These are phyloP conservation scores for Aspergillus wentii DNA, from an alignment of 495 filamentous ascomycete genomes.

Conservation along the genomic window DNA sequence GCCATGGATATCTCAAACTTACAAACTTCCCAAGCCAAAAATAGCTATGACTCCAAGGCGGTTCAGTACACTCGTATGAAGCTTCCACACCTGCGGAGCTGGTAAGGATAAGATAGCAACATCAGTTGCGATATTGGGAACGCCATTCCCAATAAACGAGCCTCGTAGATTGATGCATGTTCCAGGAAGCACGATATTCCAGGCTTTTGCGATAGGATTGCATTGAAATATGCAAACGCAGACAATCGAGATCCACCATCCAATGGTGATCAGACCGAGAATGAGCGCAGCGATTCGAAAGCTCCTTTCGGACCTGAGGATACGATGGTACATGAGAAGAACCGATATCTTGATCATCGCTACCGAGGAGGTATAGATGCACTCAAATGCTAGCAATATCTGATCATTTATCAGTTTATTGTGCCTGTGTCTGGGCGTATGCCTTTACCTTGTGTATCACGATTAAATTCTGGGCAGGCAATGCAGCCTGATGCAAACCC, in stretches of 20 bases:
- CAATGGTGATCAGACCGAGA: not conserved
- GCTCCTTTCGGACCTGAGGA: not conserved
- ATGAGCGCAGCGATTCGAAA: not conserved
- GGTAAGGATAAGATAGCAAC: constrained; percentile 18
- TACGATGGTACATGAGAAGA: constrained; percentile 1
- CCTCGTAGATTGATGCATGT: constrained; percentile 8
- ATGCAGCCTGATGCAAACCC: too few relatives aligned
- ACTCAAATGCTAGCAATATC: not conserved
- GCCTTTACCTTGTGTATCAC: too few relatives aligned
- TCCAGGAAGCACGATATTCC: constrained; percentile 2
- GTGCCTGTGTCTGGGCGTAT: too few relatives aligned
- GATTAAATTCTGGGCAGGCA: too few relatives aligned
- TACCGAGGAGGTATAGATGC: constrained; percentile 1
- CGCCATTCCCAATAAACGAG: constrained; percentile 20
- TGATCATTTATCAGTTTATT: too few relatives aligned
- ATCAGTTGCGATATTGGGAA: constrained; percentile 28
- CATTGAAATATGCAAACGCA: constrained; percentile 4
- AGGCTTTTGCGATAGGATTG: constrained; percentile 1
- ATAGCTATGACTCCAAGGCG: constrained; percentile 8
- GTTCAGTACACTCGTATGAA: constrained; percentile 4
- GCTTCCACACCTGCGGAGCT: constrained; percentile 7
- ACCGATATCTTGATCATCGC: constrained; percentile 2
- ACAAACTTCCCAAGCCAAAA: constrained; percentile 14
- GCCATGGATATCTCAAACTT: too few relatives aligned
- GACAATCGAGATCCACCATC: constrained; percentile 1